Conservation (phyloP, 805 yeast species). For the Vanderwaltozyma yarrowii region DNA sequence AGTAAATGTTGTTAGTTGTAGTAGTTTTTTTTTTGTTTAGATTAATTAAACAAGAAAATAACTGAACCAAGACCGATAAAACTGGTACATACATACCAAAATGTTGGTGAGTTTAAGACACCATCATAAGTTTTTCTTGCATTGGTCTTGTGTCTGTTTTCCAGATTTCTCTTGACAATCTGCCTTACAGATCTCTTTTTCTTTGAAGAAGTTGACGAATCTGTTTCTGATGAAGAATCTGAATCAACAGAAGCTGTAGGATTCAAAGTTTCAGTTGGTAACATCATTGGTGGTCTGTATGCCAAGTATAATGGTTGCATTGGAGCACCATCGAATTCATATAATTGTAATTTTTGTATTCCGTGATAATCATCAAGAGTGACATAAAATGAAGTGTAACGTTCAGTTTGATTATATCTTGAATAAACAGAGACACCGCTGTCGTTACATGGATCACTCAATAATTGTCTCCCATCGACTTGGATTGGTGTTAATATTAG, state of each 20-base stretch:
- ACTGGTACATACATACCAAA: constrained; percentile 21
- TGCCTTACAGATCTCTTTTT: constrained; percentile 30
- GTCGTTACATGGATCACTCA: constrained; percentile 79
- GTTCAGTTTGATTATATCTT: constrained; percentile 61
- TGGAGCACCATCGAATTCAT: constrained; percentile 67
- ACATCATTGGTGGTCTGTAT: constrained; percentile 90
- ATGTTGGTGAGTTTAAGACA: constrained; percentile 10
- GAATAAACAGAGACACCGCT: constrained; percentile 50
- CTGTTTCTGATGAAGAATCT: constrained; percentile 13
- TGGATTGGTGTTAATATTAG: constrained; percentile 60
- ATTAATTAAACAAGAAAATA: constrained; percentile 15
- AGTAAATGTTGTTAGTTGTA: too few relatives aligned
- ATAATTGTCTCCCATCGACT: constrained; percentile 87
- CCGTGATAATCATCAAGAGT: constrained; percentile 75
- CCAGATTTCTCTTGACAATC: constrained; percentile 61
- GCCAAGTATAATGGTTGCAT: constrained; percentile 86
- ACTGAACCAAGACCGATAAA: constrained; percentile 23
- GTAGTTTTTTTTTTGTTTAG: too few relatives aligned
- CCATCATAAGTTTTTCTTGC: constrained; percentile 33
- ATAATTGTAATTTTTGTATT: constrained; percentile 60
- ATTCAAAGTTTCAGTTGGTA: constrained; percentile 84
- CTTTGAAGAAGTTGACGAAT: constrained; percentile 20
- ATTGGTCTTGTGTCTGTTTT: constrained; percentile 68
- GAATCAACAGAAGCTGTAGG: constrained; percentile 45
- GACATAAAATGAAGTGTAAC: constrained; percentile 48